Conservation (phyloP, 2,329 filamentous ascomycete genomes). For the Penicillium fuscoglaucum region DNA sequence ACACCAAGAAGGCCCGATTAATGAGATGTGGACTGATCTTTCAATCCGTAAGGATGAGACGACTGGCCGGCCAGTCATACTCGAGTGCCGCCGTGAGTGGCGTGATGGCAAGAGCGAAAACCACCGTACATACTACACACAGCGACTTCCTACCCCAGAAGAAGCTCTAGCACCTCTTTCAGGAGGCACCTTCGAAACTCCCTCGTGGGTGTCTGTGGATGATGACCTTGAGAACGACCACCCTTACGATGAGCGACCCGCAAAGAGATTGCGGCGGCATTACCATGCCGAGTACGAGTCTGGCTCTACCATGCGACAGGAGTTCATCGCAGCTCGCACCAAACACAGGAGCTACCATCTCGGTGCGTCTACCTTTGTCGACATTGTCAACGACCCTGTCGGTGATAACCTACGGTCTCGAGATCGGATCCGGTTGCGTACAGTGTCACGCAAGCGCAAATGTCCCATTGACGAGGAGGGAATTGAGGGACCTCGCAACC, state of each 20-base stretch:
- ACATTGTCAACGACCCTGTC: slow-evolving; percentile 45
- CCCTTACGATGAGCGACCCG: slow-evolving; percentile 38
- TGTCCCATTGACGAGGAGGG: slow-evolving; percentile 39
- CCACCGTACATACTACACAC: slow-evolving; percentile 65
- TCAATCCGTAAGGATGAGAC: slow-evolving; percentile 61
- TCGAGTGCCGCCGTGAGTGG: slow-evolving; percentile 72
- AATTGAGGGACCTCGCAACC: slow-evolving; percentile 24
- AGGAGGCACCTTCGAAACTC: background rate
- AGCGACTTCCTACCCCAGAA: slow-evolving; percentile 37
- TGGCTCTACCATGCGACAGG: slow-evolving; percentile 26
- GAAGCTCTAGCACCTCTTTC: slow-evolving; percentile 19
- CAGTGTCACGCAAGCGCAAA: slow-evolving; percentile 46
- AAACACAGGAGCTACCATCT: slow-evolving; percentile 47
- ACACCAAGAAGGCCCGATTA: slow-evolving; percentile 68
- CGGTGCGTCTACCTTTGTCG: slow-evolving; percentile 44
- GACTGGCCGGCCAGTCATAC: slow-evolving; percentile 59
- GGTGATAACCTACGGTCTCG: slow-evolving; percentile 30
- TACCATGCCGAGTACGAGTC: slow-evolving; percentile 44
- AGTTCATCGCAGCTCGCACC: slow-evolving; percentile 48
- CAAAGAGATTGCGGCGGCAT: slow-evolving; percentile 40
- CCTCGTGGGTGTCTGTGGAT: background rate
- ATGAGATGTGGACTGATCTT: slow-evolving; percentile 71
- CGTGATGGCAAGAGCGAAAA: slow-evolving; percentile 57
- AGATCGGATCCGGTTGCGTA: slow-evolving; percentile 45
- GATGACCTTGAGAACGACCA: slow-evolving; percentile 19